Base-by-base conservation (phyloP, 495 filamentous ascomycete genomes). In the Daldinia grandis region DNA sequence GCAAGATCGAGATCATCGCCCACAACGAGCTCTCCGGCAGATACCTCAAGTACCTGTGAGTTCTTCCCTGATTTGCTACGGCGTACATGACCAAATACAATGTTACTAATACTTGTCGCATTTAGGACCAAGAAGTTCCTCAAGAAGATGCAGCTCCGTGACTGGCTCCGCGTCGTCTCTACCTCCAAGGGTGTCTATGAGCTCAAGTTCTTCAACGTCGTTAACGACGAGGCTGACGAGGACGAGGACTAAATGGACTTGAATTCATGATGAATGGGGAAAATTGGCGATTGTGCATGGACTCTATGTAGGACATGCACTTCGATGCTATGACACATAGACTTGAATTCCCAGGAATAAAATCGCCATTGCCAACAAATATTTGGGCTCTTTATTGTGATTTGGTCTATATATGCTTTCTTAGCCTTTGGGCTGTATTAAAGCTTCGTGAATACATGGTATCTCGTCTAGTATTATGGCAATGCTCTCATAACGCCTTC, bases 121-220 rank as follows among this genome's bases (percentile, higher is more conserved):
- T 59, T 72, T 74, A 97, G 94, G 82, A 99, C 95, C 81, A 99
- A 99, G 92, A 99, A 98, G 88, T 99, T 96, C 91, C 92, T 99
- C 82, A 99, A 99, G 92, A 99, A 99, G 91, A 93, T 97, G 88
- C 94, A 98, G 87, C 90, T 99, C 81, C 92, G 95, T 85, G 95
- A 99, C 87, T 99, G 96, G 96, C 91, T 99, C 79, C 94, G 95
- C 74, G 95, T 99, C 73, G 96, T 99, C 79, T 94, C 93, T 62
- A 98, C 94, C 78, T 92, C 91, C 82, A 93, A 93, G 87, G 95
- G 95, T 77, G 93, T 97, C 71, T 99, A 98, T 86, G 94, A 97
- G 88, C 91, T 99, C 81, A 92, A 95, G 83, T 99, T 98, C 94
- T 99, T 95, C 94, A 99, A 98, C 87, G 94, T 98, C 81, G 95